These are phyloP conservation scores for Arctostaphylos glauca DNA, from an alignment of 148 eudicot species.

Conservation along the genomic window DNA sequence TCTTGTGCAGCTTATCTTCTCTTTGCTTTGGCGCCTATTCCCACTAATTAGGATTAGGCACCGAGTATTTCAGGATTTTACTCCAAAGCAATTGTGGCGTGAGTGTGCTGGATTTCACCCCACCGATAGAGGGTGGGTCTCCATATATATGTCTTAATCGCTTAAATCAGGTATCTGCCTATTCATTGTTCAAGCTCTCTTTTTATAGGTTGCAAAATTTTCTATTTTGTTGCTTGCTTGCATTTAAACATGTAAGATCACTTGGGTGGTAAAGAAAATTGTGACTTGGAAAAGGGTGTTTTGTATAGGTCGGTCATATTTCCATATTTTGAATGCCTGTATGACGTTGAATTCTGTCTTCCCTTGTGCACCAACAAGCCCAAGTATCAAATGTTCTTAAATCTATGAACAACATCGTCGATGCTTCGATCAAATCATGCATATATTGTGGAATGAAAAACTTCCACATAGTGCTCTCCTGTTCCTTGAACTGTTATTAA, in stretches of 20 bases:
- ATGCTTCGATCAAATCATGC: not conserved
- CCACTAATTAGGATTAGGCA: constrained; percentile 64
- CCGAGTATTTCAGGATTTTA: constrained; percentile 87
- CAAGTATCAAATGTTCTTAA: not conserved
- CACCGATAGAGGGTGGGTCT: constrained; percentile 55
- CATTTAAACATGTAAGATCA: not conserved
- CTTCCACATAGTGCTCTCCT: not conserved
- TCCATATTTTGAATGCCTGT: not conserved
- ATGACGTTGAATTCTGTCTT: not conserved
- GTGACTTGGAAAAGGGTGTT: not conserved
- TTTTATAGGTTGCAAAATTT: constrained; percentile 38
- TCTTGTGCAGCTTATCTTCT: constrained; percentile 6
- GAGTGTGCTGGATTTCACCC: constrained; percentile 87
- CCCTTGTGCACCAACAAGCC: not conserved
- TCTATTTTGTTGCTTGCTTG: not conserved
- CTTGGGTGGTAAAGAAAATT: not conserved
- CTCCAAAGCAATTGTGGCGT: constrained; percentile 99
- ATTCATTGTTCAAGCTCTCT: not conserved
- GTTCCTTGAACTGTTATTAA: not conserved
- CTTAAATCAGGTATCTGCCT: constrained; percentile 77
- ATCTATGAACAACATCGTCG: not conserved
- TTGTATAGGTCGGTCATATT: not conserved
- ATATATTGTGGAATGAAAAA: not conserved
- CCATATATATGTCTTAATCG: constrained; percentile 81
- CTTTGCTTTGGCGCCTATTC: constrained; percentile 13